Evolutionary conservation across 73 alveolate genomes (phyloP).

Genomic region (Paramecium tetraurelia): DNA sequence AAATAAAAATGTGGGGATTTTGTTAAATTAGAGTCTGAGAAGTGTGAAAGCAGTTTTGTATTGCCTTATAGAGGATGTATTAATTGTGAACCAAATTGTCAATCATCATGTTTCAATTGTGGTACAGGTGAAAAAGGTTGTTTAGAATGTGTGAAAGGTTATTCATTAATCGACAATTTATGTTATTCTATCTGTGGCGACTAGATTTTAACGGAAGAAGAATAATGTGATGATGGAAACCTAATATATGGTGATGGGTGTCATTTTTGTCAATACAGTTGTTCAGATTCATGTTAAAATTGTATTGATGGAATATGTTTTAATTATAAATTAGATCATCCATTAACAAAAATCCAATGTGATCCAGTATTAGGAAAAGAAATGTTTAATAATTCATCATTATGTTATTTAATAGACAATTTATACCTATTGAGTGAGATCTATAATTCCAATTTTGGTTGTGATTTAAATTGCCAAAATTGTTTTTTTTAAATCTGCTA

Average conservation of each 20-base stretch:
- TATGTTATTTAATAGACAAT: neutral
- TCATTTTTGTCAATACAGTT: neutral
- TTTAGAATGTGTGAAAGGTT: neutral
- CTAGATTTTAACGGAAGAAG: neutral
- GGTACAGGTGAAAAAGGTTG: neutral
- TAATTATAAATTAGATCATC: neutral
- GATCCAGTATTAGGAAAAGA: neutral
- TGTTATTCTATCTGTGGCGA: constrained; percentile 55
- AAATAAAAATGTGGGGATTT: constrained; percentile 23
- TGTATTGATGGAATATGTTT: neutral
- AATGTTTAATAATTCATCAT: neutral
- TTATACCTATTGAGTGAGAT: neutral
- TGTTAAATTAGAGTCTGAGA: constrained; percentile 6
- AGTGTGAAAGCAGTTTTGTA: constrained; percentile 53
- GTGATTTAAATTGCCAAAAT: neutral
- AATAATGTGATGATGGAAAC: neutral
- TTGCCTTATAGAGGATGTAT: constrained; percentile 55
- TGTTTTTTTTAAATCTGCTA: neutral
- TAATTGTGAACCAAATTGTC: neutral
- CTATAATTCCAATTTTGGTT: neutral
- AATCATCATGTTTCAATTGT: neutral
- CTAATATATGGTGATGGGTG: neutral
- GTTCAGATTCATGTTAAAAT: neutral
- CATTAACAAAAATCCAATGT: neutral
- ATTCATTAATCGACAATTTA: constrained; percentile 62